Percentiles rank a stretch among this genome's conserved stretches.
Conservation (phyloP, 441 rosid genomes). For the Daphne laureola region DNA sequence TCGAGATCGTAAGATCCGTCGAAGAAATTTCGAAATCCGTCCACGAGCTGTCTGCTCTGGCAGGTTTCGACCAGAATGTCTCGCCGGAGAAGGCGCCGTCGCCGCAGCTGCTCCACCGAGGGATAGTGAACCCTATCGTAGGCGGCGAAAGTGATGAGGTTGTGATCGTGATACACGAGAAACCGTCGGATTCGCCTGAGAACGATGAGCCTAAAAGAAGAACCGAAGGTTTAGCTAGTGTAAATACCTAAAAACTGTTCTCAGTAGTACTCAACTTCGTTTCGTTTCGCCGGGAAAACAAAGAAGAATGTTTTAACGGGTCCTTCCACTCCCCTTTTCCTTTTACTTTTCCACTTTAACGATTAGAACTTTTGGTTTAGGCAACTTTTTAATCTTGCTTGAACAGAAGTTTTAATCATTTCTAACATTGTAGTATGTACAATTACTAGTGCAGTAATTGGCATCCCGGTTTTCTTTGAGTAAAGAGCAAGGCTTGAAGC, state of each 20-base stretch:
- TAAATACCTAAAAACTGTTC: constrained; percentile 17
- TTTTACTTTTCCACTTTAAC: background rate
- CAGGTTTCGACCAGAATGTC: constrained; percentile 31
- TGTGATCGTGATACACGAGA: constrained; percentile 25
- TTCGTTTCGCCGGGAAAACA: background rate
- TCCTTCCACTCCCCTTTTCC: background rate
- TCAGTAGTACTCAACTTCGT: no score
- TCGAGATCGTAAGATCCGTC: constrained; percentile 38
- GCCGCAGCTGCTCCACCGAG: constrained; percentile 41
- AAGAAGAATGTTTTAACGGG: constrained; percentile 6
- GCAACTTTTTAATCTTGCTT: no score
- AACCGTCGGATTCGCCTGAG: constrained; percentile 20
- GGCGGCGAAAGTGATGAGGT: constrained; percentile 29
- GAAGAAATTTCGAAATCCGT: constrained; percentile 46
- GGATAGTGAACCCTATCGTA: constrained; percentile 38
- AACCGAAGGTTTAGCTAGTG: constrained; percentile 12
- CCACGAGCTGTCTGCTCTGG: constrained; percentile 39
- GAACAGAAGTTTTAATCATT: no score
- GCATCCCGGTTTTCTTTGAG: no score
- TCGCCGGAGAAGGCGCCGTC: constrained; percentile 27
- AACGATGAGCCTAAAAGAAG: constrained; percentile 13
- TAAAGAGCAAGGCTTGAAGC: no score
- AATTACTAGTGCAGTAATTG: no score
- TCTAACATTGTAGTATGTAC: no score
- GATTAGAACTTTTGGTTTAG: no score